Evolutionary conservation across 108 stramenopile species (phyloP).

Genomic region (Epithemia pelagica): DNA sequence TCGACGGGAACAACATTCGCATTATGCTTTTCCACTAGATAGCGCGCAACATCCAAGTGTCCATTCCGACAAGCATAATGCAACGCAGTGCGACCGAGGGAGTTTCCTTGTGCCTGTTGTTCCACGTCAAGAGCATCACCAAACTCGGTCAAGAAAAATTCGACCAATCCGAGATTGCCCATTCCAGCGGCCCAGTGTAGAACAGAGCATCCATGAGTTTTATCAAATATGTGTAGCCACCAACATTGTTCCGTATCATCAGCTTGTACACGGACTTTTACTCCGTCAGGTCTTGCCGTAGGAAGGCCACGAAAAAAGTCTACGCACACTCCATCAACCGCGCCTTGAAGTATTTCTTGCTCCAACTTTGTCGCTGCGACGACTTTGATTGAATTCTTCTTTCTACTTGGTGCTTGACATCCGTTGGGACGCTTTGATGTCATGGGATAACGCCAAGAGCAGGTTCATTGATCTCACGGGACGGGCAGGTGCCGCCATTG

Average conservation of each 20-base stretch:
- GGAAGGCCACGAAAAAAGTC: background rate
- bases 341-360: background rate
- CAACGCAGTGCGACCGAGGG: constrained; percentile 64
- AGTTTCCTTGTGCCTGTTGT: constrained; percentile 10
- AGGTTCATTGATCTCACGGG: too few relatives aligned
- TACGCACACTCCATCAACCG: background rate
- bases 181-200: constrained; percentile 79
- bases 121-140: constrained; percentile 2
- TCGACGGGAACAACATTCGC: constrained; percentile 40
- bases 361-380: background rate
- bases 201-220: constrained; percentile 42
- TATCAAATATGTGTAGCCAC: background rate
- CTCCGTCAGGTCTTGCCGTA: too few relatives aligned
- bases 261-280: too few relatives aligned
- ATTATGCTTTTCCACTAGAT: constrained; percentile 31
- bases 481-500: too few relatives aligned
- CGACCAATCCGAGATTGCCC: constrained; percentile 23
- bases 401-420: too few relatives aligned
- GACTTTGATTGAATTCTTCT: too few relatives aligned
- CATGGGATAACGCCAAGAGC: too few relatives aligned
- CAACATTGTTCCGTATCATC: background rate
- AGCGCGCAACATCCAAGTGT: constrained; percentile 32
- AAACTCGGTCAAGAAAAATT: constrained; percentile 22
- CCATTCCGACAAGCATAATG: constrained; percentile 83
- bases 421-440: too few relatives aligned